A percentile compares a stretch with the other conserved stretches of the same genome.
These are phyloP conservation scores for Chlorociboria aeruginascens DNA, from an alignment of 495 filamentous ascomycete species.

Conservation along the genomic window DNA sequence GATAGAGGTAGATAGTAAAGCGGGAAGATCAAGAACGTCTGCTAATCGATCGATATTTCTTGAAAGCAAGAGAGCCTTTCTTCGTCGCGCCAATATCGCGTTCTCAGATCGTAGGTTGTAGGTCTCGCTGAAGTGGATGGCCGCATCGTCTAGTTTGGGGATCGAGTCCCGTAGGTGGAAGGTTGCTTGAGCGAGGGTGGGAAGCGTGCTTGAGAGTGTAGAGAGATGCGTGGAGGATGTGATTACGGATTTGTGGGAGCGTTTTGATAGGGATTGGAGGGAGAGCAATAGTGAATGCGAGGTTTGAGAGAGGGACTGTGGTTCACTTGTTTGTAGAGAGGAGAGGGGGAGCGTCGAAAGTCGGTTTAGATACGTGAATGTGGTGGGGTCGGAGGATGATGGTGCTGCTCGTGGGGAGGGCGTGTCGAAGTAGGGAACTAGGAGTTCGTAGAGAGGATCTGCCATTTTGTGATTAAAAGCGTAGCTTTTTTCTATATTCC, in stretches of 20 bases:
- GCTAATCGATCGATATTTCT: constrained; percentile 82
- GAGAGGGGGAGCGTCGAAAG: constrained; percentile 69
- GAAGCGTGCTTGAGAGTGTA: constrained; percentile 53
- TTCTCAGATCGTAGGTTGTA: constrained; percentile 70
- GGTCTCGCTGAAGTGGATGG: constrained; percentile 68
- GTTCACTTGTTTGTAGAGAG: constrained; percentile 61
- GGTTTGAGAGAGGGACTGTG: constrained; percentile 65
- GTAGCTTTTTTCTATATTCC: too few species aligned
- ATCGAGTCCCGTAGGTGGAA: constrained; percentile 55
- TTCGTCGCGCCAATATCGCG: constrained; percentile 59
- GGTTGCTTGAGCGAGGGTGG: constrained; percentile 51
- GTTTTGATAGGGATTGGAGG: constrained; percentile 78
- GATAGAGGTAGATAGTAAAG: constrained; percentile 66
- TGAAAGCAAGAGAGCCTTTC: constrained; percentile 73
- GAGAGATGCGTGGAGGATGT: constrained; percentile 66
- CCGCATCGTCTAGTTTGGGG: constrained; percentile 67
- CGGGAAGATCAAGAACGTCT: constrained; percentile 85
- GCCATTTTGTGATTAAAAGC: constrained; percentile 42
- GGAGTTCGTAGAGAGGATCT: constrained; percentile 61
- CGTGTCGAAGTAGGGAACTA: constrained; percentile 48
- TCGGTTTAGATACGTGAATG: constrained; percentile 59
- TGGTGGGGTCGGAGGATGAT: constrained; percentile 34
- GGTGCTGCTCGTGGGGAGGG: constrained; percentile 22
- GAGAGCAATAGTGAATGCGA: constrained; percentile 76
- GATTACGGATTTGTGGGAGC: constrained; percentile 83